Percentiles rank a stretch among this genome's conserved stretches.
Conservation (phyloP, 805 yeast species). For the Schwanniomyces yamadae region DNA sequence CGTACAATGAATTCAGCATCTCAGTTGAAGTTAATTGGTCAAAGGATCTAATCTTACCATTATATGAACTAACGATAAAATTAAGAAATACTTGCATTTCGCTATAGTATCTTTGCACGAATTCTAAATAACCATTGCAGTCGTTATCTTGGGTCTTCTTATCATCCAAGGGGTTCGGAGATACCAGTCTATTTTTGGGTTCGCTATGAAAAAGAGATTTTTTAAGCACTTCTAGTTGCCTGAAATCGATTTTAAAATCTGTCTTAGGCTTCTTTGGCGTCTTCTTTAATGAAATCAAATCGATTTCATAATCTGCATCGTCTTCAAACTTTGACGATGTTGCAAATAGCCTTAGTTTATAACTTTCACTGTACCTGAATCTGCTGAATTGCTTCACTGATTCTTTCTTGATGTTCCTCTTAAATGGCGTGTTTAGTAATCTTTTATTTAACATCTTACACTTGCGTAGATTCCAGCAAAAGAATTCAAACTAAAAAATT, state of each 20-base stretch:
- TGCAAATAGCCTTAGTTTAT: conserved; percentile 5
- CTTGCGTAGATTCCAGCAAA: too few relatives aligned
- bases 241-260: background rate
- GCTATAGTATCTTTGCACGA: conserved; percentile 16
- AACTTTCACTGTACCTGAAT: background rate
- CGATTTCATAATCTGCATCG: conserved; percentile 23
- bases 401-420: too few relatives aligned
- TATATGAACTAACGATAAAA: conserved; percentile 21
- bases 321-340: conserved; percentile 10
- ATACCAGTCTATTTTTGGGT: background rate
- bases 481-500: too few relatives aligned
- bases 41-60: conserved; percentile 18
- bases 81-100: conserved; percentile 20
- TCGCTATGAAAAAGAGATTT: background rate
- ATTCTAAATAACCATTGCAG: conserved; percentile 9
- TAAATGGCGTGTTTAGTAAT: too few relatives aligned
- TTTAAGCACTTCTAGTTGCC: background rate
- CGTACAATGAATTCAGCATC: conserved; percentile 24
- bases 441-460: too few relatives aligned
- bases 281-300: conserved; percentile 21
- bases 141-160: conserved; percentile 4
- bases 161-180: conserved; percentile 8
- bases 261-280: conserved; percentile 7
- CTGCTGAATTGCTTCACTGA: background rate
- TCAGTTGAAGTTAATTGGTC: conserved; percentile 25